phyloP scores from a whole-genome alignment of 768 basidiomycete genomes.

The Leucocoprinus sp. region DNA sequence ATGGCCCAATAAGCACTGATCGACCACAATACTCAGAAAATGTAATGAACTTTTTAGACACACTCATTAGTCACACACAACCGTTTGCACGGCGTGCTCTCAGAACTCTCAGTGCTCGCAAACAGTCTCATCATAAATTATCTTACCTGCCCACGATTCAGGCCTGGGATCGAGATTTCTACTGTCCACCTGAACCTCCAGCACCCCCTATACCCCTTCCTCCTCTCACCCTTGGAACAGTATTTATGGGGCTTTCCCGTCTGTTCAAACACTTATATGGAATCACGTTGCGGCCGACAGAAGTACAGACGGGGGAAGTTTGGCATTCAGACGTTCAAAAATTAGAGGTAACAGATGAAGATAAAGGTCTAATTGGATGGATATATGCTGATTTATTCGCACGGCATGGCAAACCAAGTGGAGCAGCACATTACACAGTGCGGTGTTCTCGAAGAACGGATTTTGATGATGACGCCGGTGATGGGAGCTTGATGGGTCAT shows the following conservation, averaged over 20 bases:
- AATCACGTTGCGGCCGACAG: conserved; percentile 66
- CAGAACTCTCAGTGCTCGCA: conserved; percentile 53
- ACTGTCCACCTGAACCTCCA: conserved; percentile 73
- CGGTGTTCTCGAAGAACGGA: conserved; percentile 89
- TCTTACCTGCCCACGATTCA: conserved; percentile 58
- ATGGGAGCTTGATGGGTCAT: conserved; percentile 37
- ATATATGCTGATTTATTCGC: conserved; percentile 92
- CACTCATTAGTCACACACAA: conserved; percentile 71
- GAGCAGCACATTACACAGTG: conserved; percentile 97
- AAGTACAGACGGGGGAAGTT: conserved; percentile 66
- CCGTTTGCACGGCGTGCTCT: conserved; percentile 74
- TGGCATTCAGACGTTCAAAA: conserved; percentile 89
- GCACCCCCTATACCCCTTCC: conserved; percentile 68
- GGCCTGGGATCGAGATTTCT: conserved; percentile 97
- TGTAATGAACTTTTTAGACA: conserved; percentile 77
- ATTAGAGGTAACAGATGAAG: conserved; percentile 87
- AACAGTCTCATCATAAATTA: conserved; percentile 64
- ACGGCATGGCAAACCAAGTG: conserved; percentile 75
- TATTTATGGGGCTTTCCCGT: conserved; percentile 85
- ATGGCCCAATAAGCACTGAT: background rate
- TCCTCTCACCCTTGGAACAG: conserved; percentile 79
- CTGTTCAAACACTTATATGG: conserved; percentile 87
- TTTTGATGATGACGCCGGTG: conserved; percentile 74
- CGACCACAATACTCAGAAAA: conserved; percentile 44
- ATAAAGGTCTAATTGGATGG: conserved; percentile 81